Evolutionary conservation across 2,329 filamentous ascomycete species (phyloP).

Genomic region (Fusarium temperatum): DNA sequence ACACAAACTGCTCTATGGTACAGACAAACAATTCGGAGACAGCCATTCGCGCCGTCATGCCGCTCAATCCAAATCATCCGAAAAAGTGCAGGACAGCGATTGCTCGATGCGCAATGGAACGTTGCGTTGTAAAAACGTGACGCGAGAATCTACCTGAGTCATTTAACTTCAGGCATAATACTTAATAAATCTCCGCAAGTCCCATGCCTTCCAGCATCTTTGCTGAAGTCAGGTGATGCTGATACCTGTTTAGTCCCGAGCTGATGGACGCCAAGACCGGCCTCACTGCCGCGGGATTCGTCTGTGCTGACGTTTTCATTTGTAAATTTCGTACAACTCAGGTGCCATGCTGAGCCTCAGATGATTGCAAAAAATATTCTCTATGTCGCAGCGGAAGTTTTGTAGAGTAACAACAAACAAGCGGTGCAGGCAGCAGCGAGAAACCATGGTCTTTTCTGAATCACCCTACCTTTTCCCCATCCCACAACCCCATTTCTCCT

Average conservation of each 20-base stretch:
- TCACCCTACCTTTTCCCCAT: neutral
- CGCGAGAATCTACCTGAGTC: neutral
- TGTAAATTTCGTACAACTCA: neutral
- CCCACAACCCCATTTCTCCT: no score
- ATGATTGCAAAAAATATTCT: neutral
- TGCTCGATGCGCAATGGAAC: neutral
- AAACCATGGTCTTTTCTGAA: neutral
- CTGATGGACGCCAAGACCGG: neutral
- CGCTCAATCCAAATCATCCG: no score
- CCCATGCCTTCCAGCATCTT: neutral
- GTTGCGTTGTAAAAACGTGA: neutral
- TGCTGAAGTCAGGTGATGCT: neutral
- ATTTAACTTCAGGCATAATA: neutral
- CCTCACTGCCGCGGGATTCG: neutral
- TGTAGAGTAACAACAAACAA: neutral
- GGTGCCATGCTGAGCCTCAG: neutral
- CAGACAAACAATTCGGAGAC: neutral
- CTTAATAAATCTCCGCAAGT: neutral
- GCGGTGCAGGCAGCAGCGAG: neutral
- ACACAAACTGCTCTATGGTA: neutral
- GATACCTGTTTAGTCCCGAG: neutral
- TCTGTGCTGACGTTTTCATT: neutral
- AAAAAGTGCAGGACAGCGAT: fast-evolving
- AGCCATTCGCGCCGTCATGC: neutral
- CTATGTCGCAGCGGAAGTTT: no score